Base-by-base conservation (phyloP, 164 flowering plant species). In the Tetrastigma voinierianum region DNA sequence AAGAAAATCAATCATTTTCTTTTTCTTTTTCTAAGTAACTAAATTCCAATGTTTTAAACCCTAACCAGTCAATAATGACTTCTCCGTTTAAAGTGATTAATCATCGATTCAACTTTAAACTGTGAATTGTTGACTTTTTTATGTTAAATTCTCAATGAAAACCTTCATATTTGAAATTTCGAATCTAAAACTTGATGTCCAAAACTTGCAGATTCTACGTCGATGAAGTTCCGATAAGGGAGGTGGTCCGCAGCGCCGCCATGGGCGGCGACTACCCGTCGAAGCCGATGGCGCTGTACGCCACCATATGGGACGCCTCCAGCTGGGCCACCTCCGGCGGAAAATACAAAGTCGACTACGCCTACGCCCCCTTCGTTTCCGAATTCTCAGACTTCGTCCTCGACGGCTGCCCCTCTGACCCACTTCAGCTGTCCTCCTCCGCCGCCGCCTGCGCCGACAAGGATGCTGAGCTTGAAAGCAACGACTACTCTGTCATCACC, bases 251-350 rank as follows among this genome's bases (percentile, higher is more conserved):
- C 4, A 81, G 56, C 19, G 86, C 76, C 0, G 96, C 61, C 18
- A 95, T 95, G 97, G 89, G 93, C 0, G 83, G 77, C 0, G 99
- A 95, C 70, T 95, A 74, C 81, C 98, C 98, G 15, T 76, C 93
- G 6, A 95, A 92, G 78, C 97, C 98, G 1, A 94, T 94, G 98
- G 62, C 90, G 0, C 55, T 94, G 2, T 94, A 94, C 70, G 95
- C 98, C 43, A 94, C 98, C 25, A 94, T 94, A 12, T 94, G 98
- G 98, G 97, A 94, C 18, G 98, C 93, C 1, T 92, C 97, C 3
- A 70, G 68, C 19, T 94, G 98, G 98, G 98, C 98, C 10, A 91
- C 98, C 0, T 56, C 76, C 4, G 98, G 98, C 0, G 98, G 98
- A 60, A 82, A 79, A 45, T 80, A 81, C 73, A 89, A 86, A 55